Evolutionary conservation across 2,329 filamentous ascomycete genomes (phyloP).

Genomic region (Alternaria viburni): DNA sequence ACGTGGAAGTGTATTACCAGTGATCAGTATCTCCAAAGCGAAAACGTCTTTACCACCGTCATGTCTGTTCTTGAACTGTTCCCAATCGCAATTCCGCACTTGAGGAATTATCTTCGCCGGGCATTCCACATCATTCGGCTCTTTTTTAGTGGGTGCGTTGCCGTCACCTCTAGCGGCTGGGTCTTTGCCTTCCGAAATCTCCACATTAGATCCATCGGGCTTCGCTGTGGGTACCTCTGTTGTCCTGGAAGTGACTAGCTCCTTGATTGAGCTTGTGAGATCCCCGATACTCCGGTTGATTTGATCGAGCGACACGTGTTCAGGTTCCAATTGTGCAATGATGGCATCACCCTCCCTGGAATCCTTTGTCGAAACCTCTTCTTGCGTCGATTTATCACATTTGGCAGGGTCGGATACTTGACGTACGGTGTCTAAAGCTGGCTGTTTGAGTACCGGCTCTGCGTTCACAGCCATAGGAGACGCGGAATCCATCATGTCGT

Average conservation of each 20-base stretch:
- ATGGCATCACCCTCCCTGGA: neutral
- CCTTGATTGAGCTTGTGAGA: neutral
- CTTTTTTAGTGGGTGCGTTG: accelerated
- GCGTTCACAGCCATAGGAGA: neutral
- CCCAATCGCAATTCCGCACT: neutral
- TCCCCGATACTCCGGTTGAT: neutral
- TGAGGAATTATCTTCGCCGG: neutral
- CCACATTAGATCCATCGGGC: too few species aligned
- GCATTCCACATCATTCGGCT: accelerated
- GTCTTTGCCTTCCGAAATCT: too few species aligned
- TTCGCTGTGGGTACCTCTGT: neutral
- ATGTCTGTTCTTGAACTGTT: neutral
- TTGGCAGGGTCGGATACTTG: neutral
- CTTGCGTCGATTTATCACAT: neutral
- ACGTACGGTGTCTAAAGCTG: neutral
- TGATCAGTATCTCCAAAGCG: neutral
- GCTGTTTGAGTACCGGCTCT: neutral
- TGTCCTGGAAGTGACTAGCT: neutral
- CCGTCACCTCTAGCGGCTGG: accelerated
- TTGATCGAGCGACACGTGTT: neutral
- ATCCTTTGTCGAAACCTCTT: neutral
- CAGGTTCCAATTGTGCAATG: neutral
- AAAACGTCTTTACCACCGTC: neutral
- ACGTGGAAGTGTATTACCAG: neutral
- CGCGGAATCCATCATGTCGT: neutral